Evolutionary conservation across 257 asterid genomes (phyloP), one percentile per base, ranked within the genome.

Genomic region (Nicotiana noctiflora): DNA sequence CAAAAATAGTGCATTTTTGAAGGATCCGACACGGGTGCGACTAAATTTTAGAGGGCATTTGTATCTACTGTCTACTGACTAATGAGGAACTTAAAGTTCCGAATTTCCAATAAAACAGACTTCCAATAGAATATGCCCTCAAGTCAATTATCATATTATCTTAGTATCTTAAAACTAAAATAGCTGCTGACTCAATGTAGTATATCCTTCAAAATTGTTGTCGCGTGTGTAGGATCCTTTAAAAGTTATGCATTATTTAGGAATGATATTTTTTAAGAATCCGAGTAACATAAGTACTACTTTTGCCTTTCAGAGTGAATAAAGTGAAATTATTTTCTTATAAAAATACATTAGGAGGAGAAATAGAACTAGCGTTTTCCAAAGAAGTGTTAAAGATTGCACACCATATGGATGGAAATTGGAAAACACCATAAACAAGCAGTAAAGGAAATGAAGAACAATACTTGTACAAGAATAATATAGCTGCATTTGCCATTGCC

Each of bases 391-490:
- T 46, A 17, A 14, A 46, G 44, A 74, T 49, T 46, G 79, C 44
- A 49, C 40, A 49, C 23, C 7, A 74, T 8, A 74, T 18, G 19
- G 19, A 55, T 55, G 61, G 61, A 17, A 40, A 40, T 40, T 55
- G 61, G 61, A 55, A 6, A 56, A 56, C 4, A 56, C 19, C 10
- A 56, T 56, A 12, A 0, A 49, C 61, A 3, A 46, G 61, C 52
- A 70, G 77, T 72, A 72, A 72, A 21, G 78, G 6, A 74, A 74
- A 74, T 74, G 40, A 72, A 23, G 23, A 74, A 49, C 78, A 74
- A 49, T 49, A 74, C 78, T 46, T 74, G 21, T 23, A 46, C 4
- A 0, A 72, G 37, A 1, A 72, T 46, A 46, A 46, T 72, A 49
- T 74, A 74, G 61, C 2, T 46, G 23, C 61, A 49, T 74, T 23